Evolutionary conservation across 805 yeast species (phyloP), one percentile per base, ranked within the genome.

Genomic region (Scheffersomyces stipitis): DNA sequence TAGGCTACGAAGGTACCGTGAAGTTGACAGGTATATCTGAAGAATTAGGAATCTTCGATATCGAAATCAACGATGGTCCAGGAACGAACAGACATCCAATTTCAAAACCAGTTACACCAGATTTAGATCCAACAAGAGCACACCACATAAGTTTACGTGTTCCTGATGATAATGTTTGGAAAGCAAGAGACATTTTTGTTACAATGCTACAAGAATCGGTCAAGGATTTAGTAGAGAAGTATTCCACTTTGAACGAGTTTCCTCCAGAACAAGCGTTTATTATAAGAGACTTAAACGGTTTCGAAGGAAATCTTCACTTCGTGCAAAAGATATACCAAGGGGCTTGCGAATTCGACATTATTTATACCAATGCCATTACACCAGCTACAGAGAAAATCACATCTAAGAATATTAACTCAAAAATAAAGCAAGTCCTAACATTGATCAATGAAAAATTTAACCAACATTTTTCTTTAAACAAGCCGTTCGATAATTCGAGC

Each of bases 261-360:
- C 78, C 81, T 1, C 69, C 81, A 0, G 66, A 64, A 18, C 80
- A 75, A 49, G 56, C 71, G 4, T 76, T 78, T 33, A 62, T 78
- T 4, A 43, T 88, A 28, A 71, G 86, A 48, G 81, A 86, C 53
- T 43, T 78, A 12, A 74, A 78, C 30, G 58, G 64, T 16, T 81
- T 79, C 46, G 78, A 63, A 42, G 97, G 96, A 1, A 87, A 87
- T 53, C 55, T 86, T 39, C 96, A 91, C 56, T 75, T 77, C 41
- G 62, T 89, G 18, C 96, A 91, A 60, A 82, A 86, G 49, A 68
- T 81, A 0, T 93, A 79, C 56, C 69, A 74, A 51, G 96, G 95
- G 2, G 66, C 62, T 12, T 83, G 86, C 56, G 86, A 87, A 55
- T 87, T 86, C 56, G 88, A 83, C 42, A 62, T 91, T 15, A 53